These are phyloP conservation scores for Platanthera guangdongensis DNA, from an alignment of 106 monocot species.

Conservation along the genomic window DNA sequence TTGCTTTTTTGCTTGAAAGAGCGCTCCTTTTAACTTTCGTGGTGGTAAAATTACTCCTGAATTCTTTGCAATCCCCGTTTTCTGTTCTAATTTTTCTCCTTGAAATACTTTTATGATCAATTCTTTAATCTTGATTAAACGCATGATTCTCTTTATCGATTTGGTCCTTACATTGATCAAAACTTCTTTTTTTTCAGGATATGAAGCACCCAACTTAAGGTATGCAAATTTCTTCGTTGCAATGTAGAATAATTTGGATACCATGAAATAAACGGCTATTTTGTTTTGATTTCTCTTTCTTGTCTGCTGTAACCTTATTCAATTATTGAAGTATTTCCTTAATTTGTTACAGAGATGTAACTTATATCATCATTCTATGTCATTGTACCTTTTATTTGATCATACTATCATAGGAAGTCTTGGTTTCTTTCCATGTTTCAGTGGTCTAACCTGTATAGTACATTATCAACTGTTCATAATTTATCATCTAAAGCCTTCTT, in stretches of 20 bases:
- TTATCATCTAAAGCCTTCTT: not conserved
- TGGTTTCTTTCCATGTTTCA: not conserved
- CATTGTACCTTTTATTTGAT: not conserved
- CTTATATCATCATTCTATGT: not conserved
- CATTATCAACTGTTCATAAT: not conserved
- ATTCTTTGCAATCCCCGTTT: not conserved
- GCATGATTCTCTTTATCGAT: not conserved
- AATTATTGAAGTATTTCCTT: not conserved
- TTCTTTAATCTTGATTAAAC: not conserved
- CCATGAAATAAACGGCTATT: not conserved
- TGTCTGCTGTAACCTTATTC: not conserved
- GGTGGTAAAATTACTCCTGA: not conserved
- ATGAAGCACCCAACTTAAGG: constrained; percentile 4
- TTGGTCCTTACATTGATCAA: not conserved
- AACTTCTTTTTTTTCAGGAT: constrained; percentile 1
- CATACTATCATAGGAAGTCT: not conserved
- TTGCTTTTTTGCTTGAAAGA: not conserved
- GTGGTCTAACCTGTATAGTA: not conserved
- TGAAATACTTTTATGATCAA: not conserved
- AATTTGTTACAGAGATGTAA: not conserved
- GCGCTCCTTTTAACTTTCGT: not conserved
- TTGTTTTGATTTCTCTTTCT: not conserved
- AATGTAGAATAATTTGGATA: not conserved
- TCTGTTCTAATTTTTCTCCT: not conserved
- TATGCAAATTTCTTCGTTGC: not conserved